Conservation (phyloP, 148 eudicot genomes). For the Rhododendron kiyosumense region DNA sequence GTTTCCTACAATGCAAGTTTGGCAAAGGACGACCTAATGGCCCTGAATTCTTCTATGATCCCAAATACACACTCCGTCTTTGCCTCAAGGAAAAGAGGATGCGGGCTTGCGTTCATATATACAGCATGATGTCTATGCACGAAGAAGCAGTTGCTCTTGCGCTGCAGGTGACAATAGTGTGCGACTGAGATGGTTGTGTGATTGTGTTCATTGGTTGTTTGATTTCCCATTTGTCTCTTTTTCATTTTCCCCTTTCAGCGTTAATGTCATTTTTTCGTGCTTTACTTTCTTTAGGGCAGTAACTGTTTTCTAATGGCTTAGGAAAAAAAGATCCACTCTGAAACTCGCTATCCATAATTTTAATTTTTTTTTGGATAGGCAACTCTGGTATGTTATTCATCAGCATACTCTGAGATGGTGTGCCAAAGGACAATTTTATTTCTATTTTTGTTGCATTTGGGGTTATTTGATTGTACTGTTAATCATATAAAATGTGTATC, state of each 20-base stretch:
- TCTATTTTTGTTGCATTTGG: background rate
- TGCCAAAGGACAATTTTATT: background rate
- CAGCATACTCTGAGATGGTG: background rate
- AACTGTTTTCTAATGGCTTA: background rate
- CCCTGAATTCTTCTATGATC: conserved; percentile 79
- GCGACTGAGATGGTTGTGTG: background rate
- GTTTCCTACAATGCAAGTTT: conserved; percentile 87
- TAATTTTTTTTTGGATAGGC: too few species aligned
- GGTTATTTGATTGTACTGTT: background rate
- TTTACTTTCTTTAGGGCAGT: background rate
- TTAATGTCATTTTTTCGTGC: background rate
- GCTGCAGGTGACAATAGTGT: conserved; percentile 45
- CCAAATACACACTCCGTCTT: conserved; percentile 93
- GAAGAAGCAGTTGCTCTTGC: conserved; percentile 99
- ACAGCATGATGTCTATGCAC: conserved; percentile 99
- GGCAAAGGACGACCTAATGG: conserved; percentile 77
- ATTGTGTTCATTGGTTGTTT: background rate
- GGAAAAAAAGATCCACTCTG: background rate
- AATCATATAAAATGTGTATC: background rate
- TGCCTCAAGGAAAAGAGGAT: conserved; percentile 90
- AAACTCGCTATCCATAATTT: background rate
- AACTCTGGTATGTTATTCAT: background rate
- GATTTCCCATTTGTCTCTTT: conserved; percentile 15
- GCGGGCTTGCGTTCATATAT: conserved; percentile 99
- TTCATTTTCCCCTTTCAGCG: background rate